Base-by-base conservation (phyloP, 768 basidiomycete species). In the Favolaschia claudopus region DNA sequence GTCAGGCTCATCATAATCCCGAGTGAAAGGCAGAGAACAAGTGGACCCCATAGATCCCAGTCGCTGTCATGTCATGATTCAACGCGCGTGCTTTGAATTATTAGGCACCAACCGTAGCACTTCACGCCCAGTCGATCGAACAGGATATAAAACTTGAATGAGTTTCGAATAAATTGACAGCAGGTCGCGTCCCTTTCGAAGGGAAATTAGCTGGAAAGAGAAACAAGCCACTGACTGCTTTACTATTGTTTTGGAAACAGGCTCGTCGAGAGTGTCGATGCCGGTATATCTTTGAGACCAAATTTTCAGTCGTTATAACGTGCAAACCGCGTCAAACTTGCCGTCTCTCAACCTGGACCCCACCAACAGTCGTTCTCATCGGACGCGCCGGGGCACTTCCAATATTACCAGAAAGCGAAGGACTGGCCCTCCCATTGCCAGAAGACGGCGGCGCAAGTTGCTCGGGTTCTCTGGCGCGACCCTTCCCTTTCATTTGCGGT, bases 21-120 rank as follows among this genome's bases (percentile, higher is more conserved):
- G 13, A 96, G 83, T 36, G 85, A 72, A 51, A 96, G 80, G 66
- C 90, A 93, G 36, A 95, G 82, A 24, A 98, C 81, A 3, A 98
- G 80, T 12, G 96, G 96, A 4, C 96, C 96, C 96, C 96, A 99
- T 24, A 99, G 82, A 75, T 99, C 96, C 96, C 96, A 99, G 70
- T 98, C 96, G 63, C 95, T 95, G 69, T 12, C 13, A 22, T 14
- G 33, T 27, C 38, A 36, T 38, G 17, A 29, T 28, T 64, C n/a
- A 65, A 39, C 28, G 5, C n/a, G 44, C 54, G 28, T 32, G 31
- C 29, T 27, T 17, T 15, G 46, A 55, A 12, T 56, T 45, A 15
- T 29, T 10, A 39, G 24, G 51, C 43, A 60, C 81, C 51, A 38
- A 93, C 96, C 82, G 85, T 42, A 95, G 76, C 5, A 95, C 92